phyloP scores from a whole-genome alignment of 257 asterid genomes.

The Solanum tarijense region DNA sequence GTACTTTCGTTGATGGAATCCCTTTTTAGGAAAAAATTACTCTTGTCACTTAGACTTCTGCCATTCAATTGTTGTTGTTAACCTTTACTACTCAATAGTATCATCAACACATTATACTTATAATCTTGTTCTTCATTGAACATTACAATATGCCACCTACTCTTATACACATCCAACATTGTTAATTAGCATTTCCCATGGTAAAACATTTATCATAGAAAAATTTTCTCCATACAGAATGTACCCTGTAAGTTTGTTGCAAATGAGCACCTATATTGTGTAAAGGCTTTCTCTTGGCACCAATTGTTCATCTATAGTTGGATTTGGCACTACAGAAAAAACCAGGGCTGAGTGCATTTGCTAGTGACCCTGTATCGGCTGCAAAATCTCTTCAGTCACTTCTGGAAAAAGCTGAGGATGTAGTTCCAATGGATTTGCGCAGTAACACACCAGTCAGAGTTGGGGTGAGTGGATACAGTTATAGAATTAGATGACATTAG shows the following conservation, averaged over 20 bases:
- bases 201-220: not conserved
- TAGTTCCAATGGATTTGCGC: slow-evolving; percentile 33
- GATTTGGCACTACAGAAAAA: slow-evolving; percentile 14
- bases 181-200: not conserved
- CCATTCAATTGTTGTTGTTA: not conserved
- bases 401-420: slow-evolving; percentile 39
- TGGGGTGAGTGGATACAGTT: slow-evolving; percentile 39
- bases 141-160: not conserved
- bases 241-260: not conserved
- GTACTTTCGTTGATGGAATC: not conserved
- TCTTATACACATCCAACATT: not conserved
- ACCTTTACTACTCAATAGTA: not conserved
- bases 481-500: not conserved
- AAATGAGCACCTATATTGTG: not conserved
- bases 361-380: slow-evolving; percentile 41
- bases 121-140: not conserved
- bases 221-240: not conserved
- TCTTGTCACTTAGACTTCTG: not conserved
- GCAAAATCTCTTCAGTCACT: slow-evolving; percentile 39
- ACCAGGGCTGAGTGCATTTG: slow-evolving; percentile 67
- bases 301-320: not conserved
- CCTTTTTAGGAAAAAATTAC: not conserved
- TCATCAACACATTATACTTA: not conserved
- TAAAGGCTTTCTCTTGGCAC: not conserved
- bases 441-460: slow-evolving; percentile 48